Evolutionary conservation across 345 rosid genomes (phyloP).

Genomic region (Arabidopsis suecica): DNA sequence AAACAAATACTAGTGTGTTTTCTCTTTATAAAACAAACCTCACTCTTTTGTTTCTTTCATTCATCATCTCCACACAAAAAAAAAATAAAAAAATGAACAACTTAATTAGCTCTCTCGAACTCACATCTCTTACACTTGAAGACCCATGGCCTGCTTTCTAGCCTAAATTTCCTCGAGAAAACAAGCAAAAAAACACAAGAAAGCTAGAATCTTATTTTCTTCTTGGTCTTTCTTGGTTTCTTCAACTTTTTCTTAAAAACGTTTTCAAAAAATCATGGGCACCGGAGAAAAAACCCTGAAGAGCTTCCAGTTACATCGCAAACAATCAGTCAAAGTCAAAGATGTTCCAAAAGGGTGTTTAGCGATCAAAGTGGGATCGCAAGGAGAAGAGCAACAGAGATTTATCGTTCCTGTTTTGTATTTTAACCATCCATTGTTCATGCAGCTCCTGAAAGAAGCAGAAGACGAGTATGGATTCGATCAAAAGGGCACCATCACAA

Average conservation of each 20-base stretch:
- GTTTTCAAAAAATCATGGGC: conserved; percentile 38
- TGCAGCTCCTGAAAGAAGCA: conserved; percentile 64
- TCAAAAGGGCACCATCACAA: conserved; percentile 66
- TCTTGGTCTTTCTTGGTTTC: conserved; percentile 19
- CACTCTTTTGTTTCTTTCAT: conserved; percentile 34
- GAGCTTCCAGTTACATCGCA: conserved; percentile 42
- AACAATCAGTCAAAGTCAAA: conserved; percentile 45
- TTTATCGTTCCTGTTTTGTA: conserved; percentile 61
- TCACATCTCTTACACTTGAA: conserved; percentile 48
- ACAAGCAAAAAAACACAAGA: not conserved
- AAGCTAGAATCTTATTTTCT: conserved; percentile 2
- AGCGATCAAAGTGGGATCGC: conserved; percentile 61
- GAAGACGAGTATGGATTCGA: conserved; percentile 73
- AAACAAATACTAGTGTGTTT: not conserved
- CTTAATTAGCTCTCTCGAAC: conserved; percentile 44
- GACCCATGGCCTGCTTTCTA: conserved; percentile 58
- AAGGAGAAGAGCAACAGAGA: conserved; percentile 57
- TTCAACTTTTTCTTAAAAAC: not conserved
- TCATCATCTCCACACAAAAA: conserved; percentile 38
- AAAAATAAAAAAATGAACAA: conserved; percentile 48
- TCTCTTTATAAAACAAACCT: conserved; percentile 42
- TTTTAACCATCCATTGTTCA: conserved; percentile 67
- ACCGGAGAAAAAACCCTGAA: conserved; percentile 39
- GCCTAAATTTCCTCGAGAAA: conserved; percentile 34
- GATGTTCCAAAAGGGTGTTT: conserved; percentile 67